Evolutionary conservation across 495 filamentous ascomycete species (phyloP).

Genomic region (Astrothelium macrocarpum): DNA sequence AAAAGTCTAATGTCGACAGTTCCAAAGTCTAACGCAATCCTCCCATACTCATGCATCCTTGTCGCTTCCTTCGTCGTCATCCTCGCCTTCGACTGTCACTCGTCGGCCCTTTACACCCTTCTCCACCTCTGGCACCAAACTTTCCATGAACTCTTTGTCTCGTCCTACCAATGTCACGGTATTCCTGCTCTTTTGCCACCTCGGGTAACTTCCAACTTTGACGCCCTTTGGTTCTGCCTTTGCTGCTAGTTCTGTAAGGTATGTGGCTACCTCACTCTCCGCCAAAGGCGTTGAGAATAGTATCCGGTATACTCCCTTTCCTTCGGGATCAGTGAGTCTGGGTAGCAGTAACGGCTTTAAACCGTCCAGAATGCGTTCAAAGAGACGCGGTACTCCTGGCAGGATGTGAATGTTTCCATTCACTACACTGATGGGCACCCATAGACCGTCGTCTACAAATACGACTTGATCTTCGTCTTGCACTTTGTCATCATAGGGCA

Average conservation of each 20-base stretch:
- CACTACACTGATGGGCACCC: conserved; percentile 81
- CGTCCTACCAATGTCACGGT: conserved; percentile 83
- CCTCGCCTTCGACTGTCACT: conserved; percentile 50
- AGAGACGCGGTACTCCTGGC: conserved; percentile 79
- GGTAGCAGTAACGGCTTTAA: conserved; percentile 61
- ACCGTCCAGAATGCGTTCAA: conserved; percentile 65
- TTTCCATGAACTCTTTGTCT: conserved; percentile 53
- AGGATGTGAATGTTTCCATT: conserved; percentile 92
- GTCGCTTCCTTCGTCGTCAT: conserved; percentile 44
- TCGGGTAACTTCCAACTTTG: conserved; percentile 94
- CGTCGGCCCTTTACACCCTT: conserved; percentile 47
- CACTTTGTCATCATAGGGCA: conserved; percentile 63
- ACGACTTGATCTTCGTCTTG: conserved; percentile 61
- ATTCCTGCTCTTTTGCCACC: conserved; percentile 81
- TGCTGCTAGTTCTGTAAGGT: conserved; percentile 66
- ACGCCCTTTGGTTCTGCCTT: conserved; percentile 62
- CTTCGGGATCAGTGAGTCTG: conserved; percentile 64
- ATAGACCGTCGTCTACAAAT: conserved; percentile 70
- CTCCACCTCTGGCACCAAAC: conserved; percentile 52
- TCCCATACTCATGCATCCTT: conserved; percentile 13
- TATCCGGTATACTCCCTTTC: conserved; percentile 65
- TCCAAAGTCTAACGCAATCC: not conserved
- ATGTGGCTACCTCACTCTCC: conserved; percentile 76
- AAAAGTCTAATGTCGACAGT: not conserved
- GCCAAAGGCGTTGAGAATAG: conserved; percentile 76